Conservation (phyloP, 2,329 filamentous ascomycete genomes). For the Nemania bipapillata region DNA sequence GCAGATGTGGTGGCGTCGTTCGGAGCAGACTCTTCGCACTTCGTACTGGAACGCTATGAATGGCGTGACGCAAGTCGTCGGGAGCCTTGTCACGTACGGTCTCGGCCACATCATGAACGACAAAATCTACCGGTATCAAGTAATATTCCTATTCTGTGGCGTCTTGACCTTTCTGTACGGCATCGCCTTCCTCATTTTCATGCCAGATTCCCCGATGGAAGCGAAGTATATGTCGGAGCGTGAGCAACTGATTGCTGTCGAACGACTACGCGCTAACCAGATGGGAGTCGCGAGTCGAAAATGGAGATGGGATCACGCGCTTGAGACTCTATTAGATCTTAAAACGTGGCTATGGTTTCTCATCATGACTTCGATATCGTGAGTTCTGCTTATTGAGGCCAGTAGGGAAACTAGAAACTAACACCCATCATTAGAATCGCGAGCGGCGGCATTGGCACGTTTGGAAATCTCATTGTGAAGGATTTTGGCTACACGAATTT, state of each 20-base stretch:
- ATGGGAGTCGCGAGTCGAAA: conserved; percentile 78
- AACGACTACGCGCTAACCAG: conserved; percentile 77
- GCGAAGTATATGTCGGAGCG: conserved; percentile 69
- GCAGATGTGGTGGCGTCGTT: conserved; percentile 65
- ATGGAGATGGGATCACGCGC: conserved; percentile 74
- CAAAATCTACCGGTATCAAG: conserved; percentile 62
- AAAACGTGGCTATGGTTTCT: conserved; percentile 72
- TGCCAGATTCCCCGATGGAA: conserved; percentile 72
- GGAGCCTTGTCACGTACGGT: conserved; percentile 66
- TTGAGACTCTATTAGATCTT: conserved; percentile 54
- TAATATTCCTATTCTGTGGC: conserved; percentile 62
- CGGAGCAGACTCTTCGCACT: conserved; percentile 62
- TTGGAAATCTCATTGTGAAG: conserved; percentile 56
- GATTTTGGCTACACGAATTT: conserved; percentile 56
- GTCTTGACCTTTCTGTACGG: conserved; percentile 64
- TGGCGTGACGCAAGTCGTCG: conserved; percentile 65
- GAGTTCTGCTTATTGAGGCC: conserved; percentile 64
- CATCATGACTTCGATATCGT: conserved; percentile 67
- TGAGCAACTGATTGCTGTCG: conserved; percentile 74
- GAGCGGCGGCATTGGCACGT: conserved; percentile 54
- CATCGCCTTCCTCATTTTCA: conserved; percentile 63
- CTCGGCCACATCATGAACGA: conserved; percentile 60
- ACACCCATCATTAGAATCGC: conserved; percentile 50
- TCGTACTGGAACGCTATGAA: conserved; percentile 67
- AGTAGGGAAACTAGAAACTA: background rate